These are phyloP conservation scores for Erigeron canadensis DNA, from an alignment of 129 eudicot species.

Conservation along the genomic window DNA sequence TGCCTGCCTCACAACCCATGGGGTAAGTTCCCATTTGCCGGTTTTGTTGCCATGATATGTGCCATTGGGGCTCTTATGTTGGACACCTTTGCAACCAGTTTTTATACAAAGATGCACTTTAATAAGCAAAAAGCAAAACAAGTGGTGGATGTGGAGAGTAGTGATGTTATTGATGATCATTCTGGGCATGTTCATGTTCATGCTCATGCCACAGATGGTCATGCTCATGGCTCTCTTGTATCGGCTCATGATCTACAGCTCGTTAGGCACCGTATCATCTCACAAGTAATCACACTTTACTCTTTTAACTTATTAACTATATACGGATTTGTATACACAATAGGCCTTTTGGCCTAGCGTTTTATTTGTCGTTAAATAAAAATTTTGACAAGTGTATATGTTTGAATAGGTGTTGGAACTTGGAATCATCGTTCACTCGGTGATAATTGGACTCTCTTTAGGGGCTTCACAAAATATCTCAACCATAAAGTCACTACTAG, in stretches of 20 bases:
- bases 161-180: slow-evolving; percentile 36
- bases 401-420: slow-evolving; percentile 60
- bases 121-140: slow-evolving; percentile 28
- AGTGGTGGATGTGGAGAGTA: slow-evolving; percentile 34
- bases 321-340: too few species aligned
- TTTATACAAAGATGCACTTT: slow-evolving; percentile 49
- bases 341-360: too few species aligned
- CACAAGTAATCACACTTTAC: slow-evolving; percentile 41
- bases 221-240: slow-evolving; percentile 50
- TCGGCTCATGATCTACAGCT: slow-evolving; percentile 42
- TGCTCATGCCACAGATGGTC: slow-evolving; percentile 62
- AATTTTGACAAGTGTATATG: neutral
- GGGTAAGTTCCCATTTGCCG: slow-evolving; percentile 67
- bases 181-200: slow-evolving; percentile 54
- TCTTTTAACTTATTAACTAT: too few species aligned
- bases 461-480: slow-evolving; percentile 56
- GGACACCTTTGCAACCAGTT: slow-evolving; percentile 61
- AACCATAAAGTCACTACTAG: slow-evolving; percentile 64
- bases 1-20: slow-evolving; percentile 55
- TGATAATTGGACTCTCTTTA: slow-evolving; percentile 69
- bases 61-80: slow-evolving; percentile 61
- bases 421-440: slow-evolving; percentile 70
- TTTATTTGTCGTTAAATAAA: too few species aligned
- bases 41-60: slow-evolving; percentile 59
- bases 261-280: slow-evolving; percentile 56